Percentiles rank a stretch among this genome's conserved stretches.
These are phyloP conservation scores for Stygiomarasmius scandens DNA, from an alignment of 1,284 basidiomycete genomes.

Conservation along the genomic window DNA sequence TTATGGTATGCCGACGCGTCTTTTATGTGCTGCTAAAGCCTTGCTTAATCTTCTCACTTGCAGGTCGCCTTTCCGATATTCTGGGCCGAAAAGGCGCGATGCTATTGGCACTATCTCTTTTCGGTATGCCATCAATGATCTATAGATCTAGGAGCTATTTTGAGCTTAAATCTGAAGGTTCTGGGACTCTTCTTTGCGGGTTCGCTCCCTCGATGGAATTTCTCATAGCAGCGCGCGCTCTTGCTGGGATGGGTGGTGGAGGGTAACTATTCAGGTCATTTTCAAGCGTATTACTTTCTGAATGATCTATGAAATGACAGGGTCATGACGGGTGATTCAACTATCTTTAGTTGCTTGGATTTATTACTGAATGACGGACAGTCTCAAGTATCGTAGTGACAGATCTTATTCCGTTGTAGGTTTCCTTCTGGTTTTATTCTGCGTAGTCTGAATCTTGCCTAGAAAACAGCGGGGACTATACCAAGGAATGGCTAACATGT, in stretches of 20 bases:
- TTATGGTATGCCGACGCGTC: slow-evolving; percentile 59
- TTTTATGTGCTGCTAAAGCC: neutral
- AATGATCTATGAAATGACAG: slow-evolving; percentile 34
- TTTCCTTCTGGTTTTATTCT: slow-evolving; percentile 20
- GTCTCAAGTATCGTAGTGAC: slow-evolving; percentile 78
- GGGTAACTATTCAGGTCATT: slow-evolving; percentile 52
- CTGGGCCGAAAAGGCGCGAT: slow-evolving; percentile 84
- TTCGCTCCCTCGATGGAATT: slow-evolving; percentile 81
- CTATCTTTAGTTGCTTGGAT: slow-evolving; percentile 14
- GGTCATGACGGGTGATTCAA: slow-evolving; percentile 74
- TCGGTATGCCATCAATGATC: slow-evolving; percentile 53
- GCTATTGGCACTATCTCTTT: slow-evolving; percentile 79
- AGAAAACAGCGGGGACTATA: slow-evolving; percentile 87
- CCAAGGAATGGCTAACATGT: slow-evolving; percentile 89
- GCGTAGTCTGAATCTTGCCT: slow-evolving; percentile 4
- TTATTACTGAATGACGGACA: slow-evolving; percentile 36
- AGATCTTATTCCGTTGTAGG: slow-evolving; percentile 82
- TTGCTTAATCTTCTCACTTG: slow-evolving; percentile 19
- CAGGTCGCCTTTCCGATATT: slow-evolving; percentile 86
- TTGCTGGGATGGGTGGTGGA: slow-evolving; percentile 91
- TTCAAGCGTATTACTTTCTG: slow-evolving; percentile 13
- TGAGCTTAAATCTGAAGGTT: slow-evolving; percentile 46
- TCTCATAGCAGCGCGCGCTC: slow-evolving; percentile 78
- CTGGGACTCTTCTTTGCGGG: slow-evolving; percentile 83
- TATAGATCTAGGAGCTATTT: slow-evolving; percentile 19